Percentiles rank a stretch among this genome's conserved stretches.
Evolutionary conservation across 2,329 filamentous ascomycete genomes (phyloP).

Genomic region (Parafenestella ontariensis): DNA sequence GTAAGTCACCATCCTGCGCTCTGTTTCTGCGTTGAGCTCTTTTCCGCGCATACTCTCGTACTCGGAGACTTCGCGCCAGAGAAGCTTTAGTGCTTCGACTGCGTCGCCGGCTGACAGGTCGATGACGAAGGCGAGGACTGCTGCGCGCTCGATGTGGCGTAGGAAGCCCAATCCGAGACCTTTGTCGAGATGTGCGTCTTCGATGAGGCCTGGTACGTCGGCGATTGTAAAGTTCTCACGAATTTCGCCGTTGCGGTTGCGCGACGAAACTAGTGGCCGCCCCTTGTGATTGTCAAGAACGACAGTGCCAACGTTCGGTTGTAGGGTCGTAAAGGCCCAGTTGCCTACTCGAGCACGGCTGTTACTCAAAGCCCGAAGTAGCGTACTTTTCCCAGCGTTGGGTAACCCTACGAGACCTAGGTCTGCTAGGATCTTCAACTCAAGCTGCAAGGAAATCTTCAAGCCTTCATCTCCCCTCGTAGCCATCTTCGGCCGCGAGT

Average conservation of each 20-base stretch:
- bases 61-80: slow-evolving; percentile 90
- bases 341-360: slow-evolving; percentile 87
- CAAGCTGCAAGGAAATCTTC: slow-evolving; percentile 80
- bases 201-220: slow-evolving; percentile 92
- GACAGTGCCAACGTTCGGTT: slow-evolving; percentile 95
- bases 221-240: slow-evolving; percentile 89
- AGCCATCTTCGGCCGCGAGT: slow-evolving; percentile 81
- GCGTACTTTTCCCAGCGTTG: slow-evolving; percentile 94
- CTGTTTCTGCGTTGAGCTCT: slow-evolving; percentile 70
- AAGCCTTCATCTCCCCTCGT: slow-evolving; percentile 84
- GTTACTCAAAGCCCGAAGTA: slow-evolving; percentile 85
- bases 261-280: slow-evolving; percentile 64
- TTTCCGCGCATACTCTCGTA: slow-evolving; percentile 84
- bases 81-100: slow-evolving; percentile 75
- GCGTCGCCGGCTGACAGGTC: slow-evolving; percentile 84
- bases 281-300: slow-evolving; percentile 88
- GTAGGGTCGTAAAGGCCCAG: slow-evolving; percentile 96
- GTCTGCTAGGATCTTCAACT: slow-evolving; percentile 94
- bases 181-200: slow-evolving; percentile 89
- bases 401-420: slow-evolving; percentile 93
- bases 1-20: slow-evolving; percentile 67
- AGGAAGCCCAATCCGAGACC: slow-evolving; percentile 92
- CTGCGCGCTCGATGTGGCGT: slow-evolving; percentile 91
- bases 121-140: slow-evolving; percentile 91
- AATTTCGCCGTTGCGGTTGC: slow-evolving; percentile 57